A percentile compares a stretch with the other conserved stretches of the same genome.
Conservation (phyloP, 163 green algal genomes). For the Coccomyxa subellipsoidea region DNA sequence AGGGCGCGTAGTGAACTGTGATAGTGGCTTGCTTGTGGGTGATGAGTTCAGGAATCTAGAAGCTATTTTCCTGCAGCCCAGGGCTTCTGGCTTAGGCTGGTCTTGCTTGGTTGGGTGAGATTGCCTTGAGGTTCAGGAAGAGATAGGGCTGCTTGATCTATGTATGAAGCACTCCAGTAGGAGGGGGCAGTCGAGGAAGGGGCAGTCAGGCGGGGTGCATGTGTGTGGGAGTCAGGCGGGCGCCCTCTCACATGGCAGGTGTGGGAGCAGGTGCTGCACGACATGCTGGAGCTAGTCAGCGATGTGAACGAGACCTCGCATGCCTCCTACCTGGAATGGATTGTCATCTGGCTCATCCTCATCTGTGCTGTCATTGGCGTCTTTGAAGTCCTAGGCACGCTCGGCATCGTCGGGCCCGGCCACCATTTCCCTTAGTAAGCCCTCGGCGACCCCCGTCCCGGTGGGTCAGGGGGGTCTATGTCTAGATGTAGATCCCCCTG, state of each 20-base stretch:
- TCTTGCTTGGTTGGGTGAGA: no score
- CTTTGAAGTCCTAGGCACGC: constrained; percentile 6
- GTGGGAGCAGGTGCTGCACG: constrained; percentile 19
- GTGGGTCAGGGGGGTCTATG: not conserved
- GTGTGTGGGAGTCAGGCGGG: not conserved
- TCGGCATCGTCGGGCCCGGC: constrained; percentile 8
- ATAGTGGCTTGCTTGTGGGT: no score
- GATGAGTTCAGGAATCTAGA: not conserved
- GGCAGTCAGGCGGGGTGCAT: not conserved
- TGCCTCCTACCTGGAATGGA: constrained; percentile 29
- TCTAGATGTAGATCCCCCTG: not conserved
- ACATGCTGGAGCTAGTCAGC: constrained; percentile 16
- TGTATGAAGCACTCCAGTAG: no score
- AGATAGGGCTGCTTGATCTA: not conserved
- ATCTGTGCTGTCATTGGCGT: constrained; percentile 18
- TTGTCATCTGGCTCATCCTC: constrained; percentile 30
- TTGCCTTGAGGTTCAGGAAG: not conserved
- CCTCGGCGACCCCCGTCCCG: not conserved
- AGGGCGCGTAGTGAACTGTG: no score
- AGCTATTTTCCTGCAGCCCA: no score
- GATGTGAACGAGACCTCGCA: constrained; percentile 21
- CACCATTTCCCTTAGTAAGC: not conserved
- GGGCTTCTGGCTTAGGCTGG: no score
- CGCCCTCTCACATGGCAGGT: not conserved
- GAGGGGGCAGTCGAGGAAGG: not conserved